Conservation (phyloP, 2,329 filamentous ascomycete genomes). For the Aspergillus eucalypticola region DNA sequence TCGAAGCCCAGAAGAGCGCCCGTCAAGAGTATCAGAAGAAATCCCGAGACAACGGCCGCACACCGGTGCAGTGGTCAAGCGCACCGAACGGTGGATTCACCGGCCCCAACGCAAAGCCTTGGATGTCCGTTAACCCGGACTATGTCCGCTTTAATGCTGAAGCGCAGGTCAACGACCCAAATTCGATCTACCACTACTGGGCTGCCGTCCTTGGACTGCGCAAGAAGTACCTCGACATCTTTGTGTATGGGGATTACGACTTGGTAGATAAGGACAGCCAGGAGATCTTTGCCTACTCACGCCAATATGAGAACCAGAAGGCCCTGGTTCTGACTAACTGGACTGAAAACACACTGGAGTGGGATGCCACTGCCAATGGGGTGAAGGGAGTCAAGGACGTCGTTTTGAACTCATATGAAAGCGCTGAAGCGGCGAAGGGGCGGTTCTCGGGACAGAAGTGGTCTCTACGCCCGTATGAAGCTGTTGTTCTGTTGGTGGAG, state of each 20-base stretch:
- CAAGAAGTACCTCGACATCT: constrained; percentile 61
- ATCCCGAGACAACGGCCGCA: constrained; percentile 66
- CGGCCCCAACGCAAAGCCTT: constrained; percentile 54
- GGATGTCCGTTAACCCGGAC: constrained; percentile 70
- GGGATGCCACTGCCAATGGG: constrained; percentile 33
- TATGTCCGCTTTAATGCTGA: constrained; percentile 64
- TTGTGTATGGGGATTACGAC: constrained; percentile 68
- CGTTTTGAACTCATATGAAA: constrained; percentile 36
- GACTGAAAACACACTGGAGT: constrained; percentile 33
- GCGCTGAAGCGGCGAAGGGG: constrained; percentile 18
- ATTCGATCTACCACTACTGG: constrained; percentile 64
- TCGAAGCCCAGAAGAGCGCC: constrained; percentile 30
- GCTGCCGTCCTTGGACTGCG: constrained; percentile 59
- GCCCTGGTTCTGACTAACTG: constrained; percentile 40
- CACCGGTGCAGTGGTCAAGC: constrained; percentile 71
- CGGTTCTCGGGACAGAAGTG: constrained; percentile 30
- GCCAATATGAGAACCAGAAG: constrained; percentile 36
- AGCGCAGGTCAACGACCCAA: constrained; percentile 37
- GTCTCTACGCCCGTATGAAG: constrained; percentile 37
- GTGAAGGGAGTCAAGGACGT: constrained; percentile 30
- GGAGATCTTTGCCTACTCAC: constrained; percentile 59
- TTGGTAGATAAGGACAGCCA: constrained; percentile 54
- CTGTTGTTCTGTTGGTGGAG: constrained; percentile 30
- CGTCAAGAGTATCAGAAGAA: constrained; percentile 42
- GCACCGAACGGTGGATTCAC: constrained; percentile 66